Conservation (phyloP, 2,329 filamentous ascomycete species). For the Claviceps fusiformis region DNA sequence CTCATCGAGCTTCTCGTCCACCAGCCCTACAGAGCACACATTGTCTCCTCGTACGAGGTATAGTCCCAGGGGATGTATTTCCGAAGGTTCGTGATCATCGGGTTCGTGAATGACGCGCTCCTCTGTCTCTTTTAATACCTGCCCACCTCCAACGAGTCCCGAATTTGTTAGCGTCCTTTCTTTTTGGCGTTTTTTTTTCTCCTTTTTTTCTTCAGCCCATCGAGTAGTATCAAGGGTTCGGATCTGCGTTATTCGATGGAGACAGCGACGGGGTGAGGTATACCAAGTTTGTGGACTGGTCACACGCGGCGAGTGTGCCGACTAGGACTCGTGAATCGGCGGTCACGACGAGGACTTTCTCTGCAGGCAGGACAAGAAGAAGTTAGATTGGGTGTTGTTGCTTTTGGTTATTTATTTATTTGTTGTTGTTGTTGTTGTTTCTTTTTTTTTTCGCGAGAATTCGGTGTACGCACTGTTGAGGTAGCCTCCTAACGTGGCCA, state of each 20-base stretch:
- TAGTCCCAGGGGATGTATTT: conserved; percentile 69
- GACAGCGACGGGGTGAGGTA: conserved; percentile 6
- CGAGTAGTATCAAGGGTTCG: neutral
- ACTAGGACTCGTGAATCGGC: conserved; percentile 79
- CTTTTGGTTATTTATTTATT: neutral
- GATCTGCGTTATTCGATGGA: neutral
- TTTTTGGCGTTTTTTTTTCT: neutral
- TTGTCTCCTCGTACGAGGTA: conserved; percentile 93
- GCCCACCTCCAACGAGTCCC: neutral
- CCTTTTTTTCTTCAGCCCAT: neutral
- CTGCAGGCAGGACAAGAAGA: conserved; percentile 29
- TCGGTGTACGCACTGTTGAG: conserved; percentile 25
- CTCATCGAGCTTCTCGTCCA: conserved; percentile 78
- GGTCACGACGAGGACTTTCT: conserved; percentile 84
- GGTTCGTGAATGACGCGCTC: conserved; percentile 82
- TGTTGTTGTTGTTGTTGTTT: neutral
- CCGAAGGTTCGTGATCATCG: conserved; percentile 71
- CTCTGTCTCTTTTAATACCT: conserved; percentile 69
- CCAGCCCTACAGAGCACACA: conserved; percentile 75
- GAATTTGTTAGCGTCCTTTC: neutral
- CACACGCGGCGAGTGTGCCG: conserved; percentile 72
- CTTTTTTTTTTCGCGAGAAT: neutral
- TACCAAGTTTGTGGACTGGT: conserved; percentile 83
- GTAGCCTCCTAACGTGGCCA: conserved; percentile 32
- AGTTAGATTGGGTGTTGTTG: neutral